These are phyloP conservation scores for Calonectria pseudoreteaudii DNA, from an alignment of 2,329 filamentous ascomycete genomes.

Conservation along the genomic window DNA sequence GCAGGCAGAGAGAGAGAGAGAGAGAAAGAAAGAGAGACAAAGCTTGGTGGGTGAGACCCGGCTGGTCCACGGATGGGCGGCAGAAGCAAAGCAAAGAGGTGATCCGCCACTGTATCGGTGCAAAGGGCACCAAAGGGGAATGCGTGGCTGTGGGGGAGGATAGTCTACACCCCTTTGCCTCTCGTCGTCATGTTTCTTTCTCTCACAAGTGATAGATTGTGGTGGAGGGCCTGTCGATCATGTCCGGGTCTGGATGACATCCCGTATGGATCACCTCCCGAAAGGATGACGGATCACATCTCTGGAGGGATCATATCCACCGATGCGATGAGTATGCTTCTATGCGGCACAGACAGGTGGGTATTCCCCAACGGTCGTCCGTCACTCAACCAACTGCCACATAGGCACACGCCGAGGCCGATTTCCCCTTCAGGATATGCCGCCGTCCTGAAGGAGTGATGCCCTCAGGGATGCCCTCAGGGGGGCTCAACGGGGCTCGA, in stretches of 20 bases:
- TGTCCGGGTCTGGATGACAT: constrained; percentile 14
- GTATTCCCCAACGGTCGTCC: constrained; percentile 4
- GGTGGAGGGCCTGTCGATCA: constrained; percentile 19
- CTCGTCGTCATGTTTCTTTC: constrained; percentile 5
- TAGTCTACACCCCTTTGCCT: neutral
- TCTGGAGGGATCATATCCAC: constrained; percentile 7
- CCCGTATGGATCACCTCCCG: constrained; percentile 8
- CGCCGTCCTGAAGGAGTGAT: constrained; percentile 23
- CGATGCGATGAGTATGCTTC: constrained; percentile 15
- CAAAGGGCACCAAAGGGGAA: neutral
- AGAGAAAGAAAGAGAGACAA: neutral
- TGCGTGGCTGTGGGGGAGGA: neutral
- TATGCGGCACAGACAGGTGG: constrained; percentile 14
- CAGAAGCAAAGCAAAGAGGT: constrained; percentile 7
- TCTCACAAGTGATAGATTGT: constrained; percentile 11
- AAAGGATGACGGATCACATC: constrained; percentile 18
- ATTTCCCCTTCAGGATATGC: constrained; percentile 23
- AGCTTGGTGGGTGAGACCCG: neutral
- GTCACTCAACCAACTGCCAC: constrained; percentile 13
- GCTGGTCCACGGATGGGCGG: neutral
- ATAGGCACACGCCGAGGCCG: constrained; percentile 14
- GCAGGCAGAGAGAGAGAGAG: neutral
- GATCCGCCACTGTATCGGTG: neutral
- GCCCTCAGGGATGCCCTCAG: constrained; percentile 15
- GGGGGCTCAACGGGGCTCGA: neutral